phyloP scores from a whole-genome alignment of 331 rosid genomes.

The Acacia concinna region DNA sequence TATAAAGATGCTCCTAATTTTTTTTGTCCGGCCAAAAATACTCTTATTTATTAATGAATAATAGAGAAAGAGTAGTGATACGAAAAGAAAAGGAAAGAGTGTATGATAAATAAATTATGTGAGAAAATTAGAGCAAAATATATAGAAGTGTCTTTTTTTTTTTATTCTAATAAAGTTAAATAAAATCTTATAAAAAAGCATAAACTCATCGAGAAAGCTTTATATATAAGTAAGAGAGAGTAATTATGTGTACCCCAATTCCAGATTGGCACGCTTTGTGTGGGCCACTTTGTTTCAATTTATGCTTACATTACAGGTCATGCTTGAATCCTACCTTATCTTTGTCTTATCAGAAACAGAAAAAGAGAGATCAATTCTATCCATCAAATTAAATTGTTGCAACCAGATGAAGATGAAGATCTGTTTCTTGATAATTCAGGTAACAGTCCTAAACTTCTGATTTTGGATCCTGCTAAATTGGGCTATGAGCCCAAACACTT shows the following conservation, averaged over 20 bases:
- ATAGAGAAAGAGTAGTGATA: no score
- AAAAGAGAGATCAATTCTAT: neutral
- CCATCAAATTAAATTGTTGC: neutral
- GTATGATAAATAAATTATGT: no score
- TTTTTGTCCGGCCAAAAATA: no score
- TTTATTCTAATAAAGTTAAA: no score
- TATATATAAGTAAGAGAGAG: no score
- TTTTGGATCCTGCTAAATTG: neutral
- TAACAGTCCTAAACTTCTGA: neutral
- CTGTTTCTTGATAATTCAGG: neutral
- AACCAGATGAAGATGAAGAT: neutral
- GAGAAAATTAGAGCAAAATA: no score
- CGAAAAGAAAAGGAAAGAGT: no score
- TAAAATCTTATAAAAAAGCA: no score
- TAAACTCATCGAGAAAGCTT: no score
- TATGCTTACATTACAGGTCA: neutral
- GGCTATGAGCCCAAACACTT: neutral
- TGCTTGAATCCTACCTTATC: neutral
- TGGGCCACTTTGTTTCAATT: slow-evolving; percentile 3
- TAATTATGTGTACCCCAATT: neutral
- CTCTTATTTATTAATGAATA: no score
- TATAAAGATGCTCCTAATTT: no score
- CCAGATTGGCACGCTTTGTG: neutral
- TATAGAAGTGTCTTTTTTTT: no score
- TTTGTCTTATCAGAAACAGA: neutral